Evolutionary conservation across 192 early-diverging fungal genomes (phyloP).

Genomic region (Funneliformis mosseae): DNA sequence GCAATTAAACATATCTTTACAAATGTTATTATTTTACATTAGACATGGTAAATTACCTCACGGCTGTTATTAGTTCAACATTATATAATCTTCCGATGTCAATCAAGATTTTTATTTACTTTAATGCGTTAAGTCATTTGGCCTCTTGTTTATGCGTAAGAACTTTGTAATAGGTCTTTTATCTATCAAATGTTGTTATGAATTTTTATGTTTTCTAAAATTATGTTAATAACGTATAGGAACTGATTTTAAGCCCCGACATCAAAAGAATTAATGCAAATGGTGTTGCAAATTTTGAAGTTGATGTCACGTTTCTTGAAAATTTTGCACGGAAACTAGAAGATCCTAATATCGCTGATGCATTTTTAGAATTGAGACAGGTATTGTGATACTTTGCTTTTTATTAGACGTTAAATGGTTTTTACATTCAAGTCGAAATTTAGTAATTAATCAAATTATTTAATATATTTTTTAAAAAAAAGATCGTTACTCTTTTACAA

Average conservation of each 20-base stretch:
- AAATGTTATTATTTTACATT: not conserved
- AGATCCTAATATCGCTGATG: slow-evolving; percentile 65
- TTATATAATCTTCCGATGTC: slow-evolving; percentile 66
- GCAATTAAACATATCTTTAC: not conserved
- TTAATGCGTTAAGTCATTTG: slow-evolving; percentile 77
- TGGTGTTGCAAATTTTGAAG: slow-evolving; percentile 63
- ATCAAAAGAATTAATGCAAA: slow-evolving; percentile 62
- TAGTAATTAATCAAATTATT: not conserved
- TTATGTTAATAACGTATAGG: slow-evolving; percentile 39
- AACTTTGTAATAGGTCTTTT: not conserved
- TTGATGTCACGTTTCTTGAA: slow-evolving; percentile 75
- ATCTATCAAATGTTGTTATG: not conserved
- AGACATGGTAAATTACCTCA: slow-evolving; percentile 76
- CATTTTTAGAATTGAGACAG: slow-evolving; percentile 75
- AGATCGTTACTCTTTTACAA: slow-evolving; percentile 66
- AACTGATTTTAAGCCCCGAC: slow-evolving; percentile 59
- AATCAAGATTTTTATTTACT: slow-evolving; percentile 68
- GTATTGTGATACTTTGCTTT: no score
- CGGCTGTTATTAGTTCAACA: slow-evolving; percentile 67
- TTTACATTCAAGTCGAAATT: no score
- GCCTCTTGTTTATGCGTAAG: slow-evolving; percentile 63
- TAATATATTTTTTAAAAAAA: not conserved
- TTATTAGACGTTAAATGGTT: no score
- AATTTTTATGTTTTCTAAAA: not conserved
- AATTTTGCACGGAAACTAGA: slow-evolving; percentile 66